Evolutionary conservation across 176 grass and related monocot species (phyloP), one percentile per base, ranked within the genome.

Genomic region (Oryza glumipatula): DNA sequence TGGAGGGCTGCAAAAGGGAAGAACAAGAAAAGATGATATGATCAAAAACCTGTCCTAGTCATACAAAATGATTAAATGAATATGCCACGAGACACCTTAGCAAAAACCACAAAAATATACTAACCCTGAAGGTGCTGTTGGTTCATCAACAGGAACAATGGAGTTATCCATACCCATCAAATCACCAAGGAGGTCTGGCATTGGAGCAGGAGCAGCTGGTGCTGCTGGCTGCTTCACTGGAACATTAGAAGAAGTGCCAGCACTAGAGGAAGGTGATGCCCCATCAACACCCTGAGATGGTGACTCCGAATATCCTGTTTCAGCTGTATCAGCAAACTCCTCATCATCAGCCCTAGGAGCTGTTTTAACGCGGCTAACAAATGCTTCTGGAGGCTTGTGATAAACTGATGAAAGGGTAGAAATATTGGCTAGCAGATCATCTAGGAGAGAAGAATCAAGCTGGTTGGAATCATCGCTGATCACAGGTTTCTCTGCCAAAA

Each of bases 391-490:
- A 78, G 92, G 92, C 72, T 99, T 99, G 86, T 99, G 96, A 89
- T 96, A 99, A 77, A 99, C 91, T 77, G 96, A 99, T 68, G 96
- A 99, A 39, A 99, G 88, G 45, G 96, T 99, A 63, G 96, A 94
- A 89, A 99, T 99, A 67, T 99, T 99, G 72, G 91, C 92, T 84
- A 99, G 88, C 38, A 99, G 90, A 83, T 96, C 96, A 84, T 99
- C 96, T 83, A 99, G 93, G 67, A 99, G 88, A 51, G 96, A 96
- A 11, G 91, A 45, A 72, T 99, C 96, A 61, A 99, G 83, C 43
- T 90, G 96, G 79, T 99, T 99, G 65, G 96, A 96, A 38, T 94
- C 96, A 72, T 99, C 96, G n/a, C 91, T 99, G 77, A 99, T 99
- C 63, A 99, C 94, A 78, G 96, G 96, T 85, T 99, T 99, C 68